Evolutionary conservation across 805 yeast genomes (phyloP).

Genomic region (Saccharomycopsis oosterbeekiorum): DNA sequence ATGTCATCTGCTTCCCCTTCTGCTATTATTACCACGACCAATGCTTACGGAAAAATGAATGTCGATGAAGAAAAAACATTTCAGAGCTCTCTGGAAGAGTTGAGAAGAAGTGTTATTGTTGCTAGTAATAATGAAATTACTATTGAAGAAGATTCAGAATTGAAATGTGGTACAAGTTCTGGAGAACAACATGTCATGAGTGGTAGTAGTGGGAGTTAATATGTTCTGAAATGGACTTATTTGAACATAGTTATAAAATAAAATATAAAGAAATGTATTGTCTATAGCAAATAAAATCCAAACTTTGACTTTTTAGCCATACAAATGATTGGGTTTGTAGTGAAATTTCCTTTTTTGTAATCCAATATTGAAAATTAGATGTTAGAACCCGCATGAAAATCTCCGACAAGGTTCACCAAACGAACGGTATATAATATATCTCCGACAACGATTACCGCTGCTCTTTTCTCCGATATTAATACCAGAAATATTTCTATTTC

Average conservation of each 20-base stretch:
- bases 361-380: no score
- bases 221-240: no score
- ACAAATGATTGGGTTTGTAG: no score
- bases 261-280: no score
- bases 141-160: neutral
- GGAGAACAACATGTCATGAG: neutral
- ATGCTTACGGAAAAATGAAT: conserved; percentile 25
- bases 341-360: no score
- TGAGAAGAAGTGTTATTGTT: neutral
- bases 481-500: no score
- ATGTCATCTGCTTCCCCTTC: conserved; percentile 22
- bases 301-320: no score
- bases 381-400: no score
- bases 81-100: neutral
- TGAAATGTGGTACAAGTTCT: neutral
- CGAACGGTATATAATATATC: neutral
- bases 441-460: neutral
- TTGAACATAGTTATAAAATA: no score
- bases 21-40: conserved; percentile 26
- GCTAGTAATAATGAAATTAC: neutral
- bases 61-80: neutral
- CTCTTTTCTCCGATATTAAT: neutral
- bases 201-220: neutral
- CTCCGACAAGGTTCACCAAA: no score
- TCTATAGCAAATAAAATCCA: no score